A percentile compares a stretch with the other conserved stretches of the same genome.
phyloP scores from a whole-genome alignment of 129 eudicot genomes.

The Helianthus annuus region HanXRQr2.0-SUNRISE NC_035439.2:66075493-66075992 shows the following conservation, averaged over 20 bases:
- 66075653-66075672: constrained; percentile 75
- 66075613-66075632: constrained; percentile 5
- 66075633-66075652: constrained; percentile 47
- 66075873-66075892: constrained; percentile 45
- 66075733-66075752: constrained; percentile 89
- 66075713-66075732: constrained; percentile 72
- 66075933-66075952: not conserved
- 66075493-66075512: not conserved
- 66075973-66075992: not conserved
- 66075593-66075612: not conserved
- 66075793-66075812: constrained; percentile 79
- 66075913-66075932: not conserved
- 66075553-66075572: too few relatives aligned
- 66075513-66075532: not conserved
- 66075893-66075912: not conserved
- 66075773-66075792: constrained; percentile 66
- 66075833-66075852: constrained; percentile 81
- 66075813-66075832: constrained; percentile 84
- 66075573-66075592: too few relatives aligned
- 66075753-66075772: constrained; percentile 74
- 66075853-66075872: constrained; percentile 79
- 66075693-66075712: constrained; percentile 69
- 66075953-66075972: not conserved
- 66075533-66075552: not conserved
- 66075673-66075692: constrained; percentile 82